These are phyloP conservation scores for Picochlorum sp. DNA, from an alignment of 139 green algal species.

Conservation along the genomic window DNA sequence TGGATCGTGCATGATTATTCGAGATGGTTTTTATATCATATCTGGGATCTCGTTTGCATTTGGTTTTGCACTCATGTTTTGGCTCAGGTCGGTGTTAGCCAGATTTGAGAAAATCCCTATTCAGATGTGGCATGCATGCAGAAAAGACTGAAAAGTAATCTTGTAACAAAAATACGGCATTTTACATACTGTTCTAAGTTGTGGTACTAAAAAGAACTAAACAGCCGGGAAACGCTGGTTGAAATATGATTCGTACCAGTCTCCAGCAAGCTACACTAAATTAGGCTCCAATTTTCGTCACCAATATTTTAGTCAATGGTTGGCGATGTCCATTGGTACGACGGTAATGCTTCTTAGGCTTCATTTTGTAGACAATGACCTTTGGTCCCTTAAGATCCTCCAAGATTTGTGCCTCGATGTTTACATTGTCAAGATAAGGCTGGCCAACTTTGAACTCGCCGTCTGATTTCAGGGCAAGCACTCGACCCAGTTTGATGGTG, in stretches of 20 bases:
- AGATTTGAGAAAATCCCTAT: constrained; percentile 35
- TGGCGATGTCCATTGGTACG: constrained; percentile 63
- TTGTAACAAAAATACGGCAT: too few species aligned
- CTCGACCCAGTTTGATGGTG: constrained; percentile 76
- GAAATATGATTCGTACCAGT: too few species aligned
- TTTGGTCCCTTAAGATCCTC: constrained; percentile 84
- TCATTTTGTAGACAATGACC: constrained; percentile 85
- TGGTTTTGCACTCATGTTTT: constrained; percentile 29
- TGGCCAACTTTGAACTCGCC: constrained; percentile 67
- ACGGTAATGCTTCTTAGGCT: constrained; percentile 90
- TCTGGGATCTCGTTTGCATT: constrained; percentile 25
- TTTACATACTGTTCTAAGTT: too few species aligned
- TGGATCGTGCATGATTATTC: constrained; percentile 28
- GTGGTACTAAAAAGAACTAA: too few species aligned
- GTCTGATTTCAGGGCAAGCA: constrained; percentile 73
- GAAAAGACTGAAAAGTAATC: not conserved
- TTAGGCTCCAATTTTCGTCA: constrained; percentile 75
- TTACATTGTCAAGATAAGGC: constrained; percentile 76
- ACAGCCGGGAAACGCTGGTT: too few species aligned
- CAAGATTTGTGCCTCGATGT: constrained; percentile 78
- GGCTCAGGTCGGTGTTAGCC: constrained; percentile 18
- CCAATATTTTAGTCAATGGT: constrained; percentile 76
- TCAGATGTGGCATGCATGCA: constrained; percentile 23
- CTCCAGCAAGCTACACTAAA: too few species aligned
- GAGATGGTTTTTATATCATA: constrained; percentile 64